These are phyloP conservation scores for Rhodotorula mucilaginosa DNA, from an alignment of 1,284 basidiomycete genomes.

Conservation along the genomic window DNA sequence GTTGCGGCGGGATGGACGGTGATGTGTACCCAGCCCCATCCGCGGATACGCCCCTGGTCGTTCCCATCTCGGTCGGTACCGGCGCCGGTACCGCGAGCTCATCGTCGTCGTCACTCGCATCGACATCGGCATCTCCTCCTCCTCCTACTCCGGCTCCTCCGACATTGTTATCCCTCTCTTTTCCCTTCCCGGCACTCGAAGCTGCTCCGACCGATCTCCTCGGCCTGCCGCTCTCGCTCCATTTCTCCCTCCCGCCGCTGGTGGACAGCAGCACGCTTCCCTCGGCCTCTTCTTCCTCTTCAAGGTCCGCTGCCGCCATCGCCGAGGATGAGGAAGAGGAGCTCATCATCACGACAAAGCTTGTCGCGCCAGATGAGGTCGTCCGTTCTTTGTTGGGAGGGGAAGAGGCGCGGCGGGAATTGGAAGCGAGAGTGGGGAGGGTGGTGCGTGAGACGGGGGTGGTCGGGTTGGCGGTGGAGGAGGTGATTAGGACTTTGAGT, in stretches of 20 bases:
- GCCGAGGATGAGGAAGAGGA: background rate
- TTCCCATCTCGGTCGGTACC: background rate
- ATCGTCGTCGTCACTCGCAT: background rate
- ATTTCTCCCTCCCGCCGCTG: background rate
- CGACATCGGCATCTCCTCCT: background rate
- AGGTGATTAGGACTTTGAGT: background rate
- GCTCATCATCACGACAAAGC: too few relatives aligned
- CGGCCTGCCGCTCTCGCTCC: background rate
- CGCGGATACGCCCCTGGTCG: background rate
- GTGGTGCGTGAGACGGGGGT: constrained; percentile 36
- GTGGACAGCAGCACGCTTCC: background rate
- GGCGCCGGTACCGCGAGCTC: background rate
- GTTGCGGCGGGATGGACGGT: too few relatives aligned
- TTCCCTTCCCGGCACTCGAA: background rate
- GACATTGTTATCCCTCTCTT: background rate
- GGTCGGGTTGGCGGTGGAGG: constrained; percentile 22
- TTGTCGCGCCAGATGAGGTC: too few relatives aligned
- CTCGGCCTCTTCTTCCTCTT: background rate
- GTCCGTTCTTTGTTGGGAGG: background rate
- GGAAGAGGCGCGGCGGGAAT: constrained; percentile 3
- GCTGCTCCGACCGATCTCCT: background rate
- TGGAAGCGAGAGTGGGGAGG: constrained; percentile 34
- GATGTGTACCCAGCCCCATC: background rate
- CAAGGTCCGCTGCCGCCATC: background rate
- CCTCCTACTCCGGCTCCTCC: background rate